Percentiles rank a stretch among this genome's conserved stretches.
phyloP scores from a whole-genome alignment of 2,329 filamentous ascomycete genomes.

The Torrubiella hemipterigena region DNA sequence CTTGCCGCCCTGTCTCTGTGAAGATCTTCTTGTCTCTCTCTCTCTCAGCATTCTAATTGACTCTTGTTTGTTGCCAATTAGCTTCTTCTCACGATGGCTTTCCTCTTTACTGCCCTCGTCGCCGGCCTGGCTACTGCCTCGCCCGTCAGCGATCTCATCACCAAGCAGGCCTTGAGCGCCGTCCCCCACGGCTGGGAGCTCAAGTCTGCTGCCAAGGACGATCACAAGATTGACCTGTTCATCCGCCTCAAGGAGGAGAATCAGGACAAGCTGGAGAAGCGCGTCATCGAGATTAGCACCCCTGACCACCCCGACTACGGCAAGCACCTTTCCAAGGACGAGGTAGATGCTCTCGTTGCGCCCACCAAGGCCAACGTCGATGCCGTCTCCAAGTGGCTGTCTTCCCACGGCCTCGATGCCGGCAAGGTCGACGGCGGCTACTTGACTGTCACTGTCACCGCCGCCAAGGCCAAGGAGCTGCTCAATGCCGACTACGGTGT shows the following conservation, averaged over 20 bases:
- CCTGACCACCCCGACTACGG: constrained; percentile 6
- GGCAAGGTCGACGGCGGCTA: constrained; percentile 4
- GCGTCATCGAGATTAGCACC: constrained; percentile 5
- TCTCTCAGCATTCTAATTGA: too few species aligned
- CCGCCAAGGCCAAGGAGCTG: constrained; percentile 4
- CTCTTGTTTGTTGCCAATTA: too few species aligned
- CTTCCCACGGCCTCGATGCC: constrained; percentile 5
- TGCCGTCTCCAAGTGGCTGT: constrained; percentile 6
- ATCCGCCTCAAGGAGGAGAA: constrained; percentile 7
- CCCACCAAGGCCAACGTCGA: constrained; percentile 4
- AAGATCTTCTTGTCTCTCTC: too few species aligned
- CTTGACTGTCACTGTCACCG: constrained; percentile 2
- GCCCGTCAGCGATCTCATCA: constrained; percentile 3
- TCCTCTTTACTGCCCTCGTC: constrained; percentile 5
- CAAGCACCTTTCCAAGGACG: constrained; percentile 7
- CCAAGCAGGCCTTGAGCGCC: constrained; percentile 5
- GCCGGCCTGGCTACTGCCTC: constrained; percentile 5
- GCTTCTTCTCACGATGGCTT: background rate
- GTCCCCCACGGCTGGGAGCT: constrained; percentile 4
- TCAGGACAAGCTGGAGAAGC: constrained; percentile 5
- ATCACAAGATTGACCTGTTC: constrained; percentile 4
- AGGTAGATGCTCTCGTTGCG: constrained; percentile 6
- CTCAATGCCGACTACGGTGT: constrained; percentile 6
- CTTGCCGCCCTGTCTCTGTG: too few species aligned
- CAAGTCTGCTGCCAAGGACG: constrained; percentile 2